Conservation (phyloP, 108 stramenopile species). For the Skeletonema costatum region DNA sequence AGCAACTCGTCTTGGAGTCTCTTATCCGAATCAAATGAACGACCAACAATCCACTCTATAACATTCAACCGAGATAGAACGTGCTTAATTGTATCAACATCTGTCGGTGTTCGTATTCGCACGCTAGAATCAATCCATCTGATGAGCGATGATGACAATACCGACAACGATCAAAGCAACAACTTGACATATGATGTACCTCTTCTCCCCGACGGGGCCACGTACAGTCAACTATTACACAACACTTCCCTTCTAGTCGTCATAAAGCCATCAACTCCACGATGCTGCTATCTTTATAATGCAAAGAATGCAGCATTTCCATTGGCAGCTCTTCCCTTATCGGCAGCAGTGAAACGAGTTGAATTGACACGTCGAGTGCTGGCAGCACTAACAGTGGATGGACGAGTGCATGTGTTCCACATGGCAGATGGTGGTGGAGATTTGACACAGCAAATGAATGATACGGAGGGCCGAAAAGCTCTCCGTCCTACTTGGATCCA, state of each 20-base stretch:
- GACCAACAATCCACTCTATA: constrained; percentile 32
- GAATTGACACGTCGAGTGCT: constrained; percentile 37
- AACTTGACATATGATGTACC: constrained; percentile 36
- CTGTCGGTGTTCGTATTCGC: constrained; percentile 38
- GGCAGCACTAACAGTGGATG: constrained; percentile 41
- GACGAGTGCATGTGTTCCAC: constrained; percentile 44
- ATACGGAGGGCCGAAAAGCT: neutral
- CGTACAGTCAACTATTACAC: constrained; percentile 40
- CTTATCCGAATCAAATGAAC: constrained; percentile 17
- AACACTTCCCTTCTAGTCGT: constrained; percentile 25
- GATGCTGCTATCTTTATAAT: constrained; percentile 42
- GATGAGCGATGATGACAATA: neutral
- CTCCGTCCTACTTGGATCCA: constrained; percentile 32
- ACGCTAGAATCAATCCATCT: constrained; percentile 32
- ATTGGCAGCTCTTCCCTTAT: constrained; percentile 35
- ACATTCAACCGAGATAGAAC: constrained; percentile 46
- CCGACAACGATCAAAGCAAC: constrained; percentile 4
- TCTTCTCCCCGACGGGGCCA: constrained; percentile 33
- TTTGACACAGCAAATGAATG: neutral
- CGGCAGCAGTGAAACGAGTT: constrained; percentile 44
- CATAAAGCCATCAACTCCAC: constrained; percentile 32
- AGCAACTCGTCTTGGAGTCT: constrained; percentile 17
- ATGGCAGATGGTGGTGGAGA: constrained; percentile 3
- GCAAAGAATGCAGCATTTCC: constrained; percentile 24
- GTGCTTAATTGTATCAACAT: constrained; percentile 42